Evolutionary conservation across 2,329 filamentous ascomycete genomes (phyloP).

Genomic region (Nothophaeocryptopus gaeumannii): DNA sequence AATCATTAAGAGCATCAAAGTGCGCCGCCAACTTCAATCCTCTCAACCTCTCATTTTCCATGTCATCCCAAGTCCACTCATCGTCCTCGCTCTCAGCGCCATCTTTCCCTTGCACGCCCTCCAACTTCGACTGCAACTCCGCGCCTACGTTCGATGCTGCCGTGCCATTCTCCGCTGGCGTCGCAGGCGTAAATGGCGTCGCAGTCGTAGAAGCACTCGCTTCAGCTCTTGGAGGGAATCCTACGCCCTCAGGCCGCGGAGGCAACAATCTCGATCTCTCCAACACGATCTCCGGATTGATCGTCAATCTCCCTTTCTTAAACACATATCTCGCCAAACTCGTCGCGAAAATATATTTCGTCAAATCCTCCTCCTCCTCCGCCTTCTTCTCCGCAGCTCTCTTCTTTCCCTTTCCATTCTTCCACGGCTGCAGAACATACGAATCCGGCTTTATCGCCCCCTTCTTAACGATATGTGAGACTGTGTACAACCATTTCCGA

Average conservation of each 20-base stretch:
- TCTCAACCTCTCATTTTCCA: slow-evolving; percentile 56
- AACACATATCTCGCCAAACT: slow-evolving; percentile 51
- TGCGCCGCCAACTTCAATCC: slow-evolving; percentile 56
- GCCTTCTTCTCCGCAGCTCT: slow-evolving; percentile 24
- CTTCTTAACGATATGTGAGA: slow-evolving; percentile 48
- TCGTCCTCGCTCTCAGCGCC: slow-evolving; percentile 28
- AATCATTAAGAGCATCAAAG: slow-evolving; percentile 54
- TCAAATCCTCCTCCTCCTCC: slow-evolving; percentile 38
- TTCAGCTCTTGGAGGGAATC: slow-evolving; percentile 32
- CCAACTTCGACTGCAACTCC: slow-evolving; percentile 29
- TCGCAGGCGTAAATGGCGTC: slow-evolving; percentile 26
- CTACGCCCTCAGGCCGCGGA: slow-evolving; percentile 59
- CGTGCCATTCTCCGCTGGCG: slow-evolving; percentile 24
- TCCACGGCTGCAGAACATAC: slow-evolving; percentile 49
- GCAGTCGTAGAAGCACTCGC: slow-evolving; percentile 15
- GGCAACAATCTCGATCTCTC: slow-evolving; percentile 72
- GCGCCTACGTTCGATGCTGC: slow-evolving; percentile 27
- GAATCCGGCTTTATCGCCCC: slow-evolving; percentile 41
- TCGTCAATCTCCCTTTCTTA: slow-evolving; percentile 65
- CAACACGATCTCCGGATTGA: slow-evolving; percentile 76
- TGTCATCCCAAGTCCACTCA: slow-evolving; percentile 59
- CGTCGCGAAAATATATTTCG: slow-evolving; percentile 49
- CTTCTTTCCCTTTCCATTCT: slow-evolving; percentile 27
- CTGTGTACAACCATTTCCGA: slow-evolving; percentile 50
- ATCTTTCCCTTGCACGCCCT: slow-evolving; percentile 15